These are phyloP conservation scores for Rhododendron ferrugineum DNA, from an alignment of 148 eudicot species.

Conservation along the genomic window DNA sequence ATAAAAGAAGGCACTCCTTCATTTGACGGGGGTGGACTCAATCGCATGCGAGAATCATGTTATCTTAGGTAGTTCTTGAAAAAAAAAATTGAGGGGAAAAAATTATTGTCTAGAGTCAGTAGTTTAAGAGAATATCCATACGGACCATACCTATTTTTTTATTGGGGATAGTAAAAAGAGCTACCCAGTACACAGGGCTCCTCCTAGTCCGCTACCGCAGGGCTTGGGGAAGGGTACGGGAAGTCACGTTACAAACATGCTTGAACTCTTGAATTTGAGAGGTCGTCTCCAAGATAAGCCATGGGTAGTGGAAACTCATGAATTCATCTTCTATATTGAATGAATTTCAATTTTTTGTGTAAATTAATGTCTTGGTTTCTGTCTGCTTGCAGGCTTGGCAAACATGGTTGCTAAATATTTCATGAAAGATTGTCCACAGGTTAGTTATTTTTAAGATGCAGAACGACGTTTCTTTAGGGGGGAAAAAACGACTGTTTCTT, in stretches of 20 bases:
- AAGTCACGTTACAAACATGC: not conserved
- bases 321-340: not conserved
- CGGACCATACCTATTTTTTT: not conserved
- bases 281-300: not conserved
- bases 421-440: conserved; percentile 65
- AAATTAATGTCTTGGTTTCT: not conserved
- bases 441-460: conserved; percentile 18
- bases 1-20: not conserved
- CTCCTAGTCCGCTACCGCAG: not conserved
- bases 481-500: too few species aligned
- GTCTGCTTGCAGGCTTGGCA: conserved; percentile 7
- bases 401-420: conserved; percentile 46
- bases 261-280: not conserved
- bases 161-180: not conserved
- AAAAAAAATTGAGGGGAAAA: not conserved
- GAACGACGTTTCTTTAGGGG: not conserved
- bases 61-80: not conserved
- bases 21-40: not conserved
- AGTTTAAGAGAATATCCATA: not conserved
- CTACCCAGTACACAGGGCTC: not conserved
- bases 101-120: not conserved
- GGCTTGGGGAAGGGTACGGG: not conserved
- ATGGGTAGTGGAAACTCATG: not conserved
- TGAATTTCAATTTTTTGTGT: not conserved
- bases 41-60: not conserved